Base-by-base conservation (phyloP, 768 basidiomycete species). In the Podaxis sp. region DNA sequence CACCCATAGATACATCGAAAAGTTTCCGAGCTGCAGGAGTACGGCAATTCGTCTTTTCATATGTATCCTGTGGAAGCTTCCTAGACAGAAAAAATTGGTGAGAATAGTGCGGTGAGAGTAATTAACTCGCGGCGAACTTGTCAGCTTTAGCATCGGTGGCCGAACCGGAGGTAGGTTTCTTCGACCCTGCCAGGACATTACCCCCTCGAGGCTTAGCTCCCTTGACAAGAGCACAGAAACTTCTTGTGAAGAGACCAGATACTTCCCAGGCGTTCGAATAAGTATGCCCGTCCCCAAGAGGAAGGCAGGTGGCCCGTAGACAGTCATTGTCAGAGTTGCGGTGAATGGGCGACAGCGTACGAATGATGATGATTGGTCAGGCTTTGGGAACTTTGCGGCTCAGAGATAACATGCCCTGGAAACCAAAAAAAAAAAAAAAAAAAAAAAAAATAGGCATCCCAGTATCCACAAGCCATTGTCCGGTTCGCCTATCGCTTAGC, bases 61-160 rank as follows among this genome's bases (percentile, higher is more conserved):
- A 50, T 58, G 36, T n/a, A 58, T 27, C 28, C 42, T 9, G 5
- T 54, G n/a, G 18, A 54, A 37, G 25, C 21, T 54, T 38, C 52
- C 16, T 21, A 16, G 56, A 23, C 21, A 25, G 27, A 58, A 32
- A 53, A 46, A 27, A 13, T 36, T 25, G 32, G 14, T 32, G 59
- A 42, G 32, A 40, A 44, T 53, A 54, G 51, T 44, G 51, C 59
- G 59, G 51, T 28, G 18, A 60, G 40, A 42, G 21, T 25, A 36
- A 44, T 23, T 44, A 36, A 18, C 38, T 60, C 50, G 18, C 27
- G 21, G 38, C 18, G 25, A 47, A 51, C 38, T 40, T 57, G 47
- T 50, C 55, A 57, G 21, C 28, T 18, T 21, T 57, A 37, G 47
- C 23, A n/a, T 50, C 23, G 14, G 28, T 50, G 14, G 32, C 14